Evolutionary conservation across 2,329 filamentous ascomycete species (phyloP), one percentile per base, ranked within the genome.

Genomic region (Pyrenochaeta sp.): DNA sequence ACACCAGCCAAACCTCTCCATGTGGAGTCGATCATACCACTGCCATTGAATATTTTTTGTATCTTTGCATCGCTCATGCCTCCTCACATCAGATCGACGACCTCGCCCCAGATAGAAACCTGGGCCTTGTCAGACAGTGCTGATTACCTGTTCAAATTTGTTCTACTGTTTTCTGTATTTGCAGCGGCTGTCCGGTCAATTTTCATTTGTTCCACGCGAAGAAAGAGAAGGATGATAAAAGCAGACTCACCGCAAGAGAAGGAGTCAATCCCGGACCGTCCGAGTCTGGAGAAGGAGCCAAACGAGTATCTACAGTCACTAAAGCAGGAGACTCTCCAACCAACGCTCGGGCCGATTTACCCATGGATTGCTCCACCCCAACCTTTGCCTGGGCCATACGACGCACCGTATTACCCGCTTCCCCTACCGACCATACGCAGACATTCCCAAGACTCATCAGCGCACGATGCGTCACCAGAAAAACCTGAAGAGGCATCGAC

Each of bases 341-440:
- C 67, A 6, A 48, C 52, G 10, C 60, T 63, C 40, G 54, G 50
- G 12, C 65, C 70, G 6, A 58, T 71, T n/a, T 67, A 73, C 49
- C 73, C 73, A 30, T 75, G 73, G 73, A 64, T 55, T 15, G 53
- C 58, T 20, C 67, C 70, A 12, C 72, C 72, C 18, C 63, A 69
- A 58, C 52, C 51, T 39, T 55, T 75, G 11, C 73, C 73, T 41
- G 72, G 72, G 20, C 73, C 73, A 23, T 74, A 74, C 42, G 70
- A 74, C 54, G 66, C 71, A 27, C 67, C 66, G 14, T 67, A 73
- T 40, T 75, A 69, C 47, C 73, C 73, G 43, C 57, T 69, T 15
- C 71, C 71, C 37, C 48, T 64, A 11, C 71, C 72, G 7, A 73
- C 66, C 0, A 50, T 73, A 17, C 60, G 61, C 15, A 43, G 50